A percentile compares a stretch with the other conserved stretches of the same genome.
phyloP scores from a whole-genome alignment of 148 eudicot genomes.

The Drosera capensis region DNA sequence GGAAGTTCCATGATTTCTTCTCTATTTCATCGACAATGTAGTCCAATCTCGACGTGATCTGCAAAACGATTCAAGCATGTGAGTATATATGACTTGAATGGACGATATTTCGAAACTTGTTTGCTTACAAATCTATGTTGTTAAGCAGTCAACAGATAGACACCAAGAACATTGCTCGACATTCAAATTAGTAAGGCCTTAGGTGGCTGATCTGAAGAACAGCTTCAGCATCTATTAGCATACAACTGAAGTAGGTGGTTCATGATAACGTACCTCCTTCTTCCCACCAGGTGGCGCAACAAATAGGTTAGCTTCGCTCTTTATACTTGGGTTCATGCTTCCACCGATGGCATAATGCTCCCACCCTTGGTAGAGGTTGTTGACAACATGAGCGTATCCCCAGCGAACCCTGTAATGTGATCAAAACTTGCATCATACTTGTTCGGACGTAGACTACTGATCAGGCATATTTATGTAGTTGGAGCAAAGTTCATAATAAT shows the following conservation, averaged over 20 bases:
- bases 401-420: slow-evolving; percentile 69
- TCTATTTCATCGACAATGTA: slow-evolving; percentile 5
- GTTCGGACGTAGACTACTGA: neutral
- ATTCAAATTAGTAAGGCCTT: too few relatives aligned
- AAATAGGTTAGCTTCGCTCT: slow-evolving; percentile 69
- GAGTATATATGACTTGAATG: neutral
- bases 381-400: slow-evolving; percentile 89
- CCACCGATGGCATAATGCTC: slow-evolving; percentile 78
- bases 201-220: neutral
- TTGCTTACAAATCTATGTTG: too few relatives aligned
- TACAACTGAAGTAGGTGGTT: neutral
- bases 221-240: too few relatives aligned
- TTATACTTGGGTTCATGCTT: slow-evolving; percentile 70
- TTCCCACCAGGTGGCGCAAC: slow-evolving; percentile 38
- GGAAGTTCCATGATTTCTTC: slow-evolving; percentile 19
- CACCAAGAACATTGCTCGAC: too few relatives aligned
- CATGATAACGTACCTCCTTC: slow-evolving; percentile 50
- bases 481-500: too few relatives aligned
- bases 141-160: too few relatives aligned
- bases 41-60: slow-evolving; percentile 46
- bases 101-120: neutral
- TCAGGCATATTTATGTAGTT: too few relatives aligned
- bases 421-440: neutral
- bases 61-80: too few relatives aligned
- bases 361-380: slow-evolving; percentile 84